phyloP scores from a whole-genome alignment of 2,329 filamentous ascomycete genomes.

The Emmonsiellopsis sp. region DNA sequence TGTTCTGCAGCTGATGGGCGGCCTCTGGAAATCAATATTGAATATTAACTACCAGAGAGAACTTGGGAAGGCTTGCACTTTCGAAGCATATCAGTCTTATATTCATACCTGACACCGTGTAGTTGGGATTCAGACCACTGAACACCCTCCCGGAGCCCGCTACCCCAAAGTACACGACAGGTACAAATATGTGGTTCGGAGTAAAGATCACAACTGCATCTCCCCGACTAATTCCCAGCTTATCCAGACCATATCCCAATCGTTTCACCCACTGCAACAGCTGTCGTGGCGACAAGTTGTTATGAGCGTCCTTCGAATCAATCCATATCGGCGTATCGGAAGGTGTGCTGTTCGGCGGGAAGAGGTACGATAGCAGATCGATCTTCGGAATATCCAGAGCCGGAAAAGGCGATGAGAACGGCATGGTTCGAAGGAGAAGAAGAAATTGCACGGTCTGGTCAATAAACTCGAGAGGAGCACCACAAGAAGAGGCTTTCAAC shows the following conservation, averaged over 20 bases:
- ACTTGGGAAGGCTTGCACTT: too few relatives aligned
- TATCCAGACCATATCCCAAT: slow-evolving; percentile 42
- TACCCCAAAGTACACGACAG: slow-evolving; percentile 46
- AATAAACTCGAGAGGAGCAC: not conserved
- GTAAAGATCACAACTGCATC: slow-evolving; percentile 49
- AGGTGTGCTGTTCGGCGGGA: slow-evolving; percentile 6
- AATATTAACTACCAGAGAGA: too few relatives aligned
- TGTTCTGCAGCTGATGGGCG: slow-evolving; percentile 44
- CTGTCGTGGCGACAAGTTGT: slow-evolving; percentile 40
- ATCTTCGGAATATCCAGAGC: slow-evolving; percentile 8
- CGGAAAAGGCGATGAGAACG: slow-evolving; percentile 11
- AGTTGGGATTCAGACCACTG: slow-evolving; percentile 46
- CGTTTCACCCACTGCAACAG: slow-evolving; percentile 44
- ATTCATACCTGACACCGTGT: slow-evolving; percentile 28
- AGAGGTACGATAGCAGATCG: slow-evolving; percentile 13
- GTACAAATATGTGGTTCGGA: slow-evolving; percentile 49
- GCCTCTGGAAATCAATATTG: slow-evolving; percentile 33
- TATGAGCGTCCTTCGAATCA: slow-evolving; percentile 39
- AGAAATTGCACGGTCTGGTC: not conserved
- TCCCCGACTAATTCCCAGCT: slow-evolving; percentile 36
- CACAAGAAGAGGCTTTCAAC: too few relatives aligned
- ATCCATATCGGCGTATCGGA: slow-evolving; percentile 44
- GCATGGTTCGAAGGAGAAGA: slow-evolving; percentile 9
- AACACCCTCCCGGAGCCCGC: slow-evolving; percentile 46
- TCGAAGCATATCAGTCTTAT: not conserved